Percentiles rank a stretch among this genome's conserved stretches.
Evolutionary conservation across 306 rosid genomes (phyloP).

Genomic region (Abrus pulchellus): DNA sequence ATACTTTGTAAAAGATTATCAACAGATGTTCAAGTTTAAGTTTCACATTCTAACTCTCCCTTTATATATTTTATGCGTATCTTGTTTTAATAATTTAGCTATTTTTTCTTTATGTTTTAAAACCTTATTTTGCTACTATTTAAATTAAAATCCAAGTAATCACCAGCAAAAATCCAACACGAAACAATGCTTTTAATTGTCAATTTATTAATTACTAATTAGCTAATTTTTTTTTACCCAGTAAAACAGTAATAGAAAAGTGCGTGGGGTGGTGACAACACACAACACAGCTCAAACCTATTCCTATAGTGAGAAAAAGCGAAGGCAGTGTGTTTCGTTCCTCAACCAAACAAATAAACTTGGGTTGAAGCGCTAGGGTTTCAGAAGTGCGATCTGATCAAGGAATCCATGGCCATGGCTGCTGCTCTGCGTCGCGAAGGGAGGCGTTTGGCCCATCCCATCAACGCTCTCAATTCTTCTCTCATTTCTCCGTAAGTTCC

Average conservation of each 20-base stretch:
- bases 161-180: too few relatives aligned
- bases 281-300: neutral
- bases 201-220: too few relatives aligned
- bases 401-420: slow-evolving; percentile 85
- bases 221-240: too few relatives aligned
- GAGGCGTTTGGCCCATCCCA: slow-evolving; percentile 75
- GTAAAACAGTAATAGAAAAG: neutral
- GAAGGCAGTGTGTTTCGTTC: neutral
- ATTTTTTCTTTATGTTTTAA: too few relatives aligned
- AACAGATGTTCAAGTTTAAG: too few relatives aligned
- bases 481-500: slow-evolving; percentile 51
- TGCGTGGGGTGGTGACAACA: neutral
- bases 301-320: neutral
- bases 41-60: too few relatives aligned
- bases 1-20: too few relatives aligned
- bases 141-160: too few relatives aligned
- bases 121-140: too few relatives aligned
- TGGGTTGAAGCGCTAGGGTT: slow-evolving; percentile 57
- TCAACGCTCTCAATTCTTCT: slow-evolving; percentile 48
- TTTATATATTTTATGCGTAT: too few relatives aligned
- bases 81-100: too few relatives aligned
- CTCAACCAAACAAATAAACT: neutral
- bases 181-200: too few relatives aligned
- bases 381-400: slow-evolving; percentile 30
- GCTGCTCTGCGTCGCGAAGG: slow-evolving; percentile 92